A percentile compares a stretch with the other conserved stretches of the same genome.
Evolutionary conservation across 2,329 filamentous ascomycete genomes (phyloP).

Genomic region (Malbranchea cinnamomea): DNA sequence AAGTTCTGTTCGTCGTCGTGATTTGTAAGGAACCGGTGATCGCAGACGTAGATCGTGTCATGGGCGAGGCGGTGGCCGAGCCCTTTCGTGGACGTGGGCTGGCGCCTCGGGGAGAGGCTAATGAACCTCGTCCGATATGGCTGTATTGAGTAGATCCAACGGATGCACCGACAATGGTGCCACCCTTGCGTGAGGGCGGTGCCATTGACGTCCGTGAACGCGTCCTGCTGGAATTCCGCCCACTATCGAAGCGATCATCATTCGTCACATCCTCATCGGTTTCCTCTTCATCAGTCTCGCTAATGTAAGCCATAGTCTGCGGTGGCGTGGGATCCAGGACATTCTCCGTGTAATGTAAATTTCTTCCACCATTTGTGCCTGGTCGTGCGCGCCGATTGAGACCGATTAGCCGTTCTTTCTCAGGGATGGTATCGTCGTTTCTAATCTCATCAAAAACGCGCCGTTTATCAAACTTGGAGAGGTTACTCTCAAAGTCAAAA

Average conservation of each 20-base stretch:
- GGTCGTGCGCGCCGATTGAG: slow-evolving; percentile 59
- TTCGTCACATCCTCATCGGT: slow-evolving; percentile 27
- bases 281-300: slow-evolving; percentile 61
- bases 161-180: slow-evolving; percentile 23
- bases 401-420: slow-evolving; percentile 75
- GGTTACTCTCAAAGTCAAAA: slow-evolving; percentile 79
- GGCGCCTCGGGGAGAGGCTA: slow-evolving; percentile 22
- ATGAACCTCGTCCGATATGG: slow-evolving; percentile 20
- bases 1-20: slow-evolving; percentile 38
- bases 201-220: slow-evolving; percentile 23
- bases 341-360: slow-evolving; percentile 81
- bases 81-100: slow-evolving; percentile 27
- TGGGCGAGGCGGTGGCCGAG: slow-evolving; percentile 26
- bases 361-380: slow-evolving; percentile 68
- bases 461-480: slow-evolving; percentile 91
- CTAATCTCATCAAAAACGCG: slow-evolving; percentile 84
- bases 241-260: slow-evolving; percentile 31
- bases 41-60: slow-evolving; percentile 21
- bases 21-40: slow-evolving; percentile 35
- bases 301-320: slow-evolving; percentile 43
- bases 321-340: slow-evolving; percentile 52
- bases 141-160: slow-evolving; percentile 21
- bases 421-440: slow-evolving; percentile 75
- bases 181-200: slow-evolving; percentile 29
- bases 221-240: slow-evolving; percentile 30